Base-by-base conservation (phyloP, 345 rosid species). In the Gossypium thurberi region DNA sequence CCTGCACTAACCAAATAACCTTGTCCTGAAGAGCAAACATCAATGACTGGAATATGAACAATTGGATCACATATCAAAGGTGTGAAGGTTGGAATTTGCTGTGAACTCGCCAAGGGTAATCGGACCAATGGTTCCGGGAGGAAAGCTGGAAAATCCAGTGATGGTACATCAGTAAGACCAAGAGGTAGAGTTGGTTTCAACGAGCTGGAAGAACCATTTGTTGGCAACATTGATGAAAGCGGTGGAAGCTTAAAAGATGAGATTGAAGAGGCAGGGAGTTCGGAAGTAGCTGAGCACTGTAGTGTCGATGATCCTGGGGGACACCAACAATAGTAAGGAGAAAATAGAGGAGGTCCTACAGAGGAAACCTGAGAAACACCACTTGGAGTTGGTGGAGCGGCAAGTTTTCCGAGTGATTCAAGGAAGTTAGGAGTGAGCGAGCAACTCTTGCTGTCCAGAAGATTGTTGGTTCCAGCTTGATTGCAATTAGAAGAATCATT, bases 271-370 rank as follows among this genome's bases (percentile, higher is more conserved):
- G 79, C 61, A 26, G 88, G 77, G 59, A 76, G 71, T 52, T 83
- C 84, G 9, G 83, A 77, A 21, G 80, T 73, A 50, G 77, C 75
- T 2, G 88, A 46, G 28, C 58, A 79, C 62, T 87, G 91, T 17
- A 81, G 69, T 8, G 85, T 55, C 50, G 97, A 76, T 43, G 87
- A 65, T 78, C 82, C 86, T 21, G 82, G 85, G 33, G 98, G 96
- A 67, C 99, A 96, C 96, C 97, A 90, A 75, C 97, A 91, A 80
- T 93, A 96, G 75, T 89, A 84, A 9, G 99, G 99, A 63, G 99
- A 83, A 77, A 86, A 84, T 8, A 85, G 78, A 26, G 93, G 86
- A 52, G 89, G 76, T 47, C 76, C 78, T 11, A 74, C 42, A 37
- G 86, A 74, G 61, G 92, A 73, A 46, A 76, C 82, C 12, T 77